phyloP scores from a whole-genome alignment of 345 rosid genomes.

The Populus euphratica region DNA sequence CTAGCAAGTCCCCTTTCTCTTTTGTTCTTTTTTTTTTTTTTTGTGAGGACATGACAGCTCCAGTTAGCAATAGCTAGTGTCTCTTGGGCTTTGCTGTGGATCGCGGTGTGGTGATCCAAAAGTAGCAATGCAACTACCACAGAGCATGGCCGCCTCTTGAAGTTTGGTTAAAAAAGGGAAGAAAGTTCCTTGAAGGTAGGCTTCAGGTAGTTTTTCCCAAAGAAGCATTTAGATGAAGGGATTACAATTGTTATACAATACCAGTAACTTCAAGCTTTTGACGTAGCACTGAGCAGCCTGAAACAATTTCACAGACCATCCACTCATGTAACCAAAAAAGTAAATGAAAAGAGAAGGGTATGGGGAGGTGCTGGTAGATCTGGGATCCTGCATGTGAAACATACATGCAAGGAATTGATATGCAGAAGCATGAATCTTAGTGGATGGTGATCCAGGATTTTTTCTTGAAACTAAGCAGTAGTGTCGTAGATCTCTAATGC shows the following conservation, averaged over 20 bases:
- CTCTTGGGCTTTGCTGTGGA: not conserved
- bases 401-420: not conserved
- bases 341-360: too few relatives aligned
- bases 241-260: too few relatives aligned
- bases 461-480: not conserved
- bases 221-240: not conserved
- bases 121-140: not conserved
- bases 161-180: not conserved
- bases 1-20: not conserved
- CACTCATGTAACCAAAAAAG: too few relatives aligned
- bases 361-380: not conserved
- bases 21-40: too few relatives aligned
- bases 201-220: not conserved
- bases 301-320: too few relatives aligned
- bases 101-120: not conserved
- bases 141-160: not conserved
- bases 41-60: too few relatives aligned
- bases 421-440: not conserved
- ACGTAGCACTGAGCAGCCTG: too few relatives aligned
- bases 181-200: not conserved
- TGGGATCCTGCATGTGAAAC: not conserved
- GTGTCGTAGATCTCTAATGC: not conserved
- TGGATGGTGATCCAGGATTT: not conserved
- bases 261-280: not conserved
- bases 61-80: too few relatives aligned